Conservation (phyloP, 805 yeast genomes). For the Danielozyma ontarioensis region DNA sequence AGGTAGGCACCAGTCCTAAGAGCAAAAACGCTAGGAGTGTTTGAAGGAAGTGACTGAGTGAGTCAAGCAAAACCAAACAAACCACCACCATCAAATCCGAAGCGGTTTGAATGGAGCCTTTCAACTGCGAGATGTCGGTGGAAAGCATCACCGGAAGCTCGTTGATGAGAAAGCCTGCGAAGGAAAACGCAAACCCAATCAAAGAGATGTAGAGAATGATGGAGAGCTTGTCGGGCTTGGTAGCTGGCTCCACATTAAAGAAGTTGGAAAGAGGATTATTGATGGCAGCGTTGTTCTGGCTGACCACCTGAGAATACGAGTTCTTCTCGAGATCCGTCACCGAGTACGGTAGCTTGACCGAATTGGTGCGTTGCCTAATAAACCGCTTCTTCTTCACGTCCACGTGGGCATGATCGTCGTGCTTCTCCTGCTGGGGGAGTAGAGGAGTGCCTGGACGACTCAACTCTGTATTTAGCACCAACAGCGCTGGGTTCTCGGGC, state of each 20-base stretch:
- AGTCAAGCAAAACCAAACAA: conserved; percentile 56
- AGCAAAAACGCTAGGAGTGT: conserved; percentile 77
- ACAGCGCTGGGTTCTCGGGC: conserved; percentile 17
- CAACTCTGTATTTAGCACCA: conserved; percentile 21
- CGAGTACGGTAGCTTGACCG: conserved; percentile 26
- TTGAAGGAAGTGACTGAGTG: conserved; percentile 74
- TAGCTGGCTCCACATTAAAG: conserved; percentile 7
- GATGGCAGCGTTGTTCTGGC: conserved; percentile 10
- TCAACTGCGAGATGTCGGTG: background rate
- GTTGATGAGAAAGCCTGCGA: conserved; percentile 65
- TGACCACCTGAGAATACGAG: conserved; percentile 8
- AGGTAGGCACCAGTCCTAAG: conserved; percentile 75
- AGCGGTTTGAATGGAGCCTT: conserved; percentile 6
- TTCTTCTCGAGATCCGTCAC: conserved; percentile 27
- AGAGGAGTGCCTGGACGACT: conserved; percentile 14
- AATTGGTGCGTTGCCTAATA: conserved; percentile 17
- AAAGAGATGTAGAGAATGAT: conserved; percentile 75
- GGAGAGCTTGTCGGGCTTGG: conserved; percentile 73
- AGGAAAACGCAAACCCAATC: conserved; percentile 64
- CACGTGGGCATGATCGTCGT: background rate
- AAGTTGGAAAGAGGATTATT: conserved; percentile 14
- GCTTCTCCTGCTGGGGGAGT: background rate
- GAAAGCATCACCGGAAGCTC: conserved; percentile 43
- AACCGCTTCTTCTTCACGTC: background rate
- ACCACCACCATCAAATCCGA: conserved; percentile 32